Base-by-base conservation (phyloP, 345 rosid genomes). In the Pseudoturritis turrita region DNA sequence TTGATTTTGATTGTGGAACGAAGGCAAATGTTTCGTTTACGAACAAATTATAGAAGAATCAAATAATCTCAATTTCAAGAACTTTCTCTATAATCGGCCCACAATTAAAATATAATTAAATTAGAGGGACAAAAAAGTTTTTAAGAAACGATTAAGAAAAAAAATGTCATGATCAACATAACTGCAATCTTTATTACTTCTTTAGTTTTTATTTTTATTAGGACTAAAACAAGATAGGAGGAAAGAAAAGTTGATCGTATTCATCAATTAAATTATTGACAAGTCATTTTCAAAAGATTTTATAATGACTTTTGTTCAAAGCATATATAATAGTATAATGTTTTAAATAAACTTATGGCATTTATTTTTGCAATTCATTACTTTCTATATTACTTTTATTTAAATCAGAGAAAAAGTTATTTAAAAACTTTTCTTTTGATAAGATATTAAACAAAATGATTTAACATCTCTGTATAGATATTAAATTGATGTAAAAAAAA, bases 1-100 rank as follows among this genome's bases (percentile, higher is more conserved):
- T 75, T 68, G 78, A 60, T 75, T 75, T 75, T 28, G 74, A 68
- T 53, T 75, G 69, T 17, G 31, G 14, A 75, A 75, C 74, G 23
- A 56, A 29, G 10, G 33, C 37, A 1, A 10, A 31, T 43, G 63
- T 18, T 22, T 40, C 25, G 5, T 52, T 52, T 7, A 37, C 21
- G 19, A 52, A 29, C 5, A 29, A 29, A 8, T 29, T 65, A 35
- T 10, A 31, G 25, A 26, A n/a, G 25, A 51, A 47, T 10, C 25
- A 19, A 54, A 35, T 21, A 55, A 25, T 3, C 0, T 31, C 47
- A 35, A 45, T 11, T 35, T 7, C 25, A 39, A 40, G 22, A 29
- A 71, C 8, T 15, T 60, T 51, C 14, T 29, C 14, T 26, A 25
- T 11, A 13, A 5, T 46, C 6, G 50, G 68, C 43, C 57, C 14